These are phyloP conservation scores for Phytophthora brassicae DNA, from an alignment of 352 stramenopile genomes.

Conservation along the genomic window DNA sequence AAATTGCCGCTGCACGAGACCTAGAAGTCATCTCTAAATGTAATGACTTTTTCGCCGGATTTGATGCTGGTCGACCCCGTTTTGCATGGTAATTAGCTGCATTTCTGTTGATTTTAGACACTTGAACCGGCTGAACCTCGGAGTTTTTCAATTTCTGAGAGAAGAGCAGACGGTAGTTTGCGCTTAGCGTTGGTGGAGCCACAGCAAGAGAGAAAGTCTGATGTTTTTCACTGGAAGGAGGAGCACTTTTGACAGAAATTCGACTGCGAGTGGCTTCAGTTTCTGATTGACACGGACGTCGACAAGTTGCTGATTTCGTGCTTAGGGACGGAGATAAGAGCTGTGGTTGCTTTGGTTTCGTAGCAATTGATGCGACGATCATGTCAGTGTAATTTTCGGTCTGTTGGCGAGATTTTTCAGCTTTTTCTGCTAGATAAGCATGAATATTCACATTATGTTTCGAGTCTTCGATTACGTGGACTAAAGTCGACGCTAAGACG, in stretches of 20 bases:
- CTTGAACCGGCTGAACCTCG: conserved; percentile 2
- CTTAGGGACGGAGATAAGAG: background rate
- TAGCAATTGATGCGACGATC: conserved; percentile 25
- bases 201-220: conserved; percentile 18
- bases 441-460: conserved; percentile 41
- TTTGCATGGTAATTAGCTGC: background rate
- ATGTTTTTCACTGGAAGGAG: conserved; percentile 3
- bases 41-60: conserved; percentile 8
- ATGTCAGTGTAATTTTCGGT: conserved; percentile 37
- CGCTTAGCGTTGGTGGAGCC: conserved; percentile 19
- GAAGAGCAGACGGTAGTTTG: conserved; percentile 24
- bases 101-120: background rate
- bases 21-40: conserved; percentile 22
- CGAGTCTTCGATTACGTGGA: conserved; percentile 47
- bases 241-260: conserved; percentile 2
- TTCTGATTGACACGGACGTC: background rate
- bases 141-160: conserved; percentile 18
- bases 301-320: background rate
- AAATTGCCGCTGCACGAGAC: conserved; percentile 34
- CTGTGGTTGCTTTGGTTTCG: conserved; percentile 16
- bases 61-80: conserved; percentile 12
- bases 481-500: conserved; percentile 37
- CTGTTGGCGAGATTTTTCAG: conserved; percentile 35
- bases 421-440: conserved; percentile 38
- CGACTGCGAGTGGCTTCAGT: background rate